phyloP scores from a whole-genome alignment of 1,284 basidiomycete species.

The Neonothopanus nambi region DNA sequence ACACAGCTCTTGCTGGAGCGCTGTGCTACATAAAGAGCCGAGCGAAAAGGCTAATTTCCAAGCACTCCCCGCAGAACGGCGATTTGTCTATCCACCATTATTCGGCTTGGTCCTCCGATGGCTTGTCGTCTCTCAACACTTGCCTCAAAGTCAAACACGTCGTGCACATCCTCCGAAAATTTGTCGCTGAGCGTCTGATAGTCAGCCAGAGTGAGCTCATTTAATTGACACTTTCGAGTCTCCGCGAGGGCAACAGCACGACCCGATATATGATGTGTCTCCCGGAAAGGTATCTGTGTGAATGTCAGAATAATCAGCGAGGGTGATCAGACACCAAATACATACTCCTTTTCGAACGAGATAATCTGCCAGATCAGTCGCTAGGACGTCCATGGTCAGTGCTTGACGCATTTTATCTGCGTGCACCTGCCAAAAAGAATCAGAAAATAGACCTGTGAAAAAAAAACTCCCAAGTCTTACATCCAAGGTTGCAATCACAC shows the following conservation, averaged over 20 bases:
- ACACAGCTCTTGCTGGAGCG: too few relatives aligned
- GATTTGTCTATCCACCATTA: conserved; percentile 87
- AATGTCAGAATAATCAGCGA: conserved; percentile 7
- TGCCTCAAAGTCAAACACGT: conserved; percentile 90
- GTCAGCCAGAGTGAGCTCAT: conserved; percentile 80
- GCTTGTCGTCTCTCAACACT: conserved; percentile 94
- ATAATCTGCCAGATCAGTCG: conserved; percentile 97
- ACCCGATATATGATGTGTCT: conserved; percentile 98
- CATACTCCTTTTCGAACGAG: conserved; percentile 95
- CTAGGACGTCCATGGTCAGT: conserved; percentile 95
- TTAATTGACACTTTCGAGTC: conserved; percentile 76
- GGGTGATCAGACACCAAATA: conserved; percentile 20
- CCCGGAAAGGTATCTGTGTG: conserved; percentile 85
- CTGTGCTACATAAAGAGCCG: background rate
- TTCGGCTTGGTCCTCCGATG: conserved; percentile 87
- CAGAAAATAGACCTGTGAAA: background rate
- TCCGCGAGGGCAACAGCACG: conserved; percentile 95
- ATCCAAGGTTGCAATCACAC: conserved; percentile 88
- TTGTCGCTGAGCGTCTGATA: conserved; percentile 75
- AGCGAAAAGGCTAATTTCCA: background rate
- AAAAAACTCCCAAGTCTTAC: conserved; percentile 45
- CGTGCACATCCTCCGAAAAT: conserved; percentile 81
- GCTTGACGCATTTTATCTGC: conserved; percentile 88
- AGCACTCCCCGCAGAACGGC: conserved; percentile 56
- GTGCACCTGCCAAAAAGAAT: conserved; percentile 61